These are phyloP conservation scores for Volvox carteri DNA, from an alignment of 163 green algal species.

Conservation along the genomic window DNA sequence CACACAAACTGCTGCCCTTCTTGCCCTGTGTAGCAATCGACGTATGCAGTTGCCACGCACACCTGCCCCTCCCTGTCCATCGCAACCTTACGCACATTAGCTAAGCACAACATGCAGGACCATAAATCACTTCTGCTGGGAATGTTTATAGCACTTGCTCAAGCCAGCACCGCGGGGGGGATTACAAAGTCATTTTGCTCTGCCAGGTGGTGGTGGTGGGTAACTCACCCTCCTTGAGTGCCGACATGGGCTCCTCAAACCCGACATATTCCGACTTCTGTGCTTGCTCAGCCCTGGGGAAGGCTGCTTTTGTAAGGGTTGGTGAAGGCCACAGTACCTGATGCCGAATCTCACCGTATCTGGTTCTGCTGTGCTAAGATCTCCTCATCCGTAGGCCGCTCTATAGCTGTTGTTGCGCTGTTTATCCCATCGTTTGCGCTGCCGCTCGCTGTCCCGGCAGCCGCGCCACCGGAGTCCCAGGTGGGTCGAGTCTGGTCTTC, in stretches of 20 bases:
- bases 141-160: too few relatives aligned
- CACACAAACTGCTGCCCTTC: too few relatives aligned
- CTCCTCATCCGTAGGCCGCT: constrained; percentile 65
- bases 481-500: constrained; percentile 20
- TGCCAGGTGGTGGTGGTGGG: too few relatives aligned
- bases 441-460: not conserved
- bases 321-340: not conserved
- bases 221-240: constrained; percentile 58
- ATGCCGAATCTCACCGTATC: constrained; percentile 63
- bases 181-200: too few relatives aligned
- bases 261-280: constrained; percentile 68
- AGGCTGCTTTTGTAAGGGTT: not conserved
- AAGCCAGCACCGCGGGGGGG: too few relatives aligned
- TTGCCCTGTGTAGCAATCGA: too few relatives aligned
- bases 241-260: constrained; percentile 57
- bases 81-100: too few relatives aligned
- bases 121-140: too few relatives aligned
- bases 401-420: not conserved
- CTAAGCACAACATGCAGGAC: too few relatives aligned
- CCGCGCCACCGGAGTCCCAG: constrained; percentile 14
- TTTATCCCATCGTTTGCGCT: not conserved
- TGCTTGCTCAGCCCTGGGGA: constrained; percentile 37
- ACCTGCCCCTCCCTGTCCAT: too few relatives aligned
- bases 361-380: constrained; percentile 80
- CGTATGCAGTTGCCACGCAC: too few relatives aligned